Evolutionary conservation across 805 yeast genomes (phyloP).

Genomic region (Kuraishia borneana): DNA sequence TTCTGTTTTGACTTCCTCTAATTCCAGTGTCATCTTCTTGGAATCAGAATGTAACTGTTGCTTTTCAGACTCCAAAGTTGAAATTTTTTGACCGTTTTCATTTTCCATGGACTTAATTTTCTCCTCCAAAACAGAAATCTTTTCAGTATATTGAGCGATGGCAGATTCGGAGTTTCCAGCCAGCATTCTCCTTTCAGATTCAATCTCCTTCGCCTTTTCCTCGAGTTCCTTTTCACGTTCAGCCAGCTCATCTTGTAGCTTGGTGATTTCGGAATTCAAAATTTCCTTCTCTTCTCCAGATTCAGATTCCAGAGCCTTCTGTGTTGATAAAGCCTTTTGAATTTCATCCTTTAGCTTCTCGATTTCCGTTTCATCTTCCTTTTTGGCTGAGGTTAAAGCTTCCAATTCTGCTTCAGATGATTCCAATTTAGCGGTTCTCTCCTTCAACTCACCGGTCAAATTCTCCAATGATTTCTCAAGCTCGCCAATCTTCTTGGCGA

Average conservation of each 20-base stretch:
- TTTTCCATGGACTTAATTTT: slow-evolving; percentile 7
- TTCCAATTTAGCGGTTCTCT: background rate
- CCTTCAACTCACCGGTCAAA: slow-evolving; percentile 1
- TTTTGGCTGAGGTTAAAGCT: background rate
- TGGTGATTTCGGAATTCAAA: slow-evolving; percentile 9
- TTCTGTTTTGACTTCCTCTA: slow-evolving; percentile 3
- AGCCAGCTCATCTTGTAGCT: slow-evolving; percentile 17
- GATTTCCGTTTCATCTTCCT: background rate
- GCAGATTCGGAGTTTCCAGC: slow-evolving; percentile 39
- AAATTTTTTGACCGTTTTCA: slow-evolving; percentile 6
- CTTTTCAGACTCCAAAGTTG: slow-evolving; percentile 8
- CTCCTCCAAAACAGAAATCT: slow-evolving; percentile 30
- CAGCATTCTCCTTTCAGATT: slow-evolving; percentile 34
- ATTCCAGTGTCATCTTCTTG: slow-evolving; percentile 1
- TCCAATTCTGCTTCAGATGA: background rate
- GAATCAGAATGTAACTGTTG: background rate
- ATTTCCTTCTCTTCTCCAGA: slow-evolving; percentile 11
- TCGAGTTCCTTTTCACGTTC: slow-evolving; percentile 22
- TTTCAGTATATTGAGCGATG: slow-evolving; percentile 35
- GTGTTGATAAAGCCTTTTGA: slow-evolving; percentile 4
- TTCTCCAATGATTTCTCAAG: background rate
- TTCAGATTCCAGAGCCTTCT: slow-evolving; percentile 8
- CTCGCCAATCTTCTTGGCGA: slow-evolving; percentile 3
- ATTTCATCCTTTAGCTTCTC: slow-evolving; percentile 8
- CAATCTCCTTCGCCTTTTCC: slow-evolving; percentile 30